phyloP scores from a whole-genome alignment of 371 early-diverging fungal species.

The Batkoa obscura region DNA sequence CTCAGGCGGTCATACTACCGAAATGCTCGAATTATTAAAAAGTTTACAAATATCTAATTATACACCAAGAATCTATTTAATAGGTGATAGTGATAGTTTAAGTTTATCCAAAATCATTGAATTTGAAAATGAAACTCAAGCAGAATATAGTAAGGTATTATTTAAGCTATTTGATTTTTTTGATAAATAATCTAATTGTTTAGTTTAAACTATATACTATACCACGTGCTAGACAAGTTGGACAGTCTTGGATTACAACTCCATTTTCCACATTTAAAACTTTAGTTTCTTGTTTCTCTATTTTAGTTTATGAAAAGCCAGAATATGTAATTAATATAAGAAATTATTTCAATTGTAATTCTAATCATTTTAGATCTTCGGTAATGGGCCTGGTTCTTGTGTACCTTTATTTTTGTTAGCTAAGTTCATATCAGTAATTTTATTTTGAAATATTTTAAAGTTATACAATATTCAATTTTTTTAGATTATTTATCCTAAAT shows the following conservation, averaged over 20 bases:
- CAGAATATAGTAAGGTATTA: not conserved
- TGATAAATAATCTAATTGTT: not conserved
- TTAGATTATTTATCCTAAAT: constrained; percentile 28
- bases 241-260: constrained; percentile 42
- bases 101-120: not conserved
- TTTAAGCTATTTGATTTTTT: not conserved
- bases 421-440: constrained; percentile 3
- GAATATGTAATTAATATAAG: constrained; percentile 25
- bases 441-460: constrained; percentile 13
- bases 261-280: constrained; percentile 27
- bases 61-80: not conserved
- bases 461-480: constrained; percentile 9
- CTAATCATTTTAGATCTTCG: constrained; percentile 29
- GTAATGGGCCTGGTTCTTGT: constrained; percentile 91
- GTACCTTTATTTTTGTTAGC: constrained; percentile 34
- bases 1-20: not conserved
- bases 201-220: constrained; percentile 25
- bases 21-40: not conserved
- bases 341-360: constrained; percentile 7
- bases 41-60: not conserved
- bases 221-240: constrained; percentile 47
- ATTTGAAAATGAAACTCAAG: not conserved
- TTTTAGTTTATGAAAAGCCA: constrained; percentile 21
- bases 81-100: not conserved
- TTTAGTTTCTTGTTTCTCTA: constrained; percentile 14